Conservation (phyloP, 1,139 yeast genomes). For the Pichia sp. region DNA sequence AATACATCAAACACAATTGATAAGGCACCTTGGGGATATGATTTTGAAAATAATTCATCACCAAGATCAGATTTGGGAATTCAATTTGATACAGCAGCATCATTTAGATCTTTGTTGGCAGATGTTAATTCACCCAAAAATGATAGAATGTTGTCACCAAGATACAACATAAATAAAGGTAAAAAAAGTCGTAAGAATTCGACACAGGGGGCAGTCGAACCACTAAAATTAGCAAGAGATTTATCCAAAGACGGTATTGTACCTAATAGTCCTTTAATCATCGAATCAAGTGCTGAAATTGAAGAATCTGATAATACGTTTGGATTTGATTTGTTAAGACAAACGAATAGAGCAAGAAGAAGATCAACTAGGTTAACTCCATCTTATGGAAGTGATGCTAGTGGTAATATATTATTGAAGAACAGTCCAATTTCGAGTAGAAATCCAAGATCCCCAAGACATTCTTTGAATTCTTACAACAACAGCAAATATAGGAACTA, state of each 20-base stretch:
- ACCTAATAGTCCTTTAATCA: constrained; percentile 7
- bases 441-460: constrained; percentile 21
- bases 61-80: constrained; percentile 12
- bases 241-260: constrained; percentile 4
- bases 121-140: constrained; percentile 16
- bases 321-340: constrained; percentile 19
- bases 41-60: constrained; percentile 12
- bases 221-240: constrained; percentile 16
- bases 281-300: constrained; percentile 8
- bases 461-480: constrained; percentile 6
- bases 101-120: constrained; percentile 18
- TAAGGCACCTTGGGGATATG: constrained; percentile 14
- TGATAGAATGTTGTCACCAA: constrained; percentile 11
- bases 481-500: constrained; percentile 13
- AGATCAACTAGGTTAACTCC: constrained; percentile 16
- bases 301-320: constrained; percentile 16
- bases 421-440: constrained; percentile 24
- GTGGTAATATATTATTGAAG: constrained; percentile 9
- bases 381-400: constrained; percentile 14
- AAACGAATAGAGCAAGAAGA: constrained; percentile 15
- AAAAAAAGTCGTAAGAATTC: constrained; percentile 11
- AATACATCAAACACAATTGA: constrained; percentile 3
- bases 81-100: constrained; percentile 18
- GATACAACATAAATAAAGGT: constrained; percentile 2
- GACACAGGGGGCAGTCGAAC: constrained; percentile 12